Base-by-base conservation (phyloP, 768 basidiomycete genomes). In the Leccinellum albellum region DNA sequence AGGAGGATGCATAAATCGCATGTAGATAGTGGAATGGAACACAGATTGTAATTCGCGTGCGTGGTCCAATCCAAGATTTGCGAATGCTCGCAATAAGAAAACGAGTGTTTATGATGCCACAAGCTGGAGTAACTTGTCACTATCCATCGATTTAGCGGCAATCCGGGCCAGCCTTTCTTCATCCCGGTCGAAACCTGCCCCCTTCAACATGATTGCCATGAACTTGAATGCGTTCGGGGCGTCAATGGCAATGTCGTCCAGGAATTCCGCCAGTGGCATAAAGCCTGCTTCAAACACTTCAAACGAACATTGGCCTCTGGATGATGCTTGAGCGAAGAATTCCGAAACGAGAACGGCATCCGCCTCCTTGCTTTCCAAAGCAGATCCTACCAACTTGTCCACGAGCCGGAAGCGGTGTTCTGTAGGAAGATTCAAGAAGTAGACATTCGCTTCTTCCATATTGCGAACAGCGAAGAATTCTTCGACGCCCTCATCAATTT, bases 211-310 rank as follows among this genome's bases (percentile, higher is more conserved):
- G 57, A 82, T 76, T 13, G 85, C 91, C 70, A 92, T 85, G 57
- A 86, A 82, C 45, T 79, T 71, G 75, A 88, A 87, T 0, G 94
- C 96, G 66, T 87, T 87, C 9, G 96, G 95, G 46, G 89, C 89
- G 70, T 98, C 94, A 64, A 94, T 87, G 28, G 88, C 86, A 56
- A 94, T 82, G 67, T 98, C 94, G 65, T 94, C 92, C 64, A 98
- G 79, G 55, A 86, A 73, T 72, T 92, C 91, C 28, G 87, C 84
- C 51, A 84, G 78, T 1, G 81, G 79, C 47, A 67, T 68, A 70
- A 96, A 85, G 15, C 92, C 91, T 57, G 86, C 80, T 73, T 92
- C 87, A 70, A 97, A 86, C 3, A 81, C 71, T 4, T 79, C 81
- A 4, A 78, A 50, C 1, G 83, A 77, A 61, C 86, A 84, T 31